Evolutionary conservation across 2,329 filamentous ascomycete genomes (phyloP).

Genomic region (Diplodia mutila): DNA sequence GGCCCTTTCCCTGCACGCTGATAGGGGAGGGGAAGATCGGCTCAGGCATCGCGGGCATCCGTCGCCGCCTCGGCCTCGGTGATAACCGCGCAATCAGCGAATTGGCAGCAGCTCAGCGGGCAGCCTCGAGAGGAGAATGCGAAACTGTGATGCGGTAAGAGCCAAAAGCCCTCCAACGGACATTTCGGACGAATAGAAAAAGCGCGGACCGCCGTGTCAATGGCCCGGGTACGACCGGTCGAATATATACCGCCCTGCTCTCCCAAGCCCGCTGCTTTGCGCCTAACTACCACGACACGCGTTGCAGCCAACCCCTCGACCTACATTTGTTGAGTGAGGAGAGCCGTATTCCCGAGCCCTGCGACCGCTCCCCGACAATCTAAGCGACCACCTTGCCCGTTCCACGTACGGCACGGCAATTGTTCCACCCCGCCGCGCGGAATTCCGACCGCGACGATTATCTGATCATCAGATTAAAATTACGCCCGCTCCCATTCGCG

Average conservation of each 20-base stretch:
- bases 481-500: not conserved
- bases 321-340: not conserved
- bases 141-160: not conserved
- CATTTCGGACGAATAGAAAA: not conserved
- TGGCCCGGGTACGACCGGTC: not conserved
- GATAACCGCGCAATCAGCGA: no score
- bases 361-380: not conserved
- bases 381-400: not conserved
- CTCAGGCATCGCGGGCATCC: not conserved
- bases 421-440: not conserved
- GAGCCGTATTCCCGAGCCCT: not conserved
- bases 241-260: not conserved
- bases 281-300: not conserved
- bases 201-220: not conserved
- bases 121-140: not conserved
- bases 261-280: not conserved
- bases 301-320: no score
- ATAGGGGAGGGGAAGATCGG: conserved; percentile 2
- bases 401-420: not conserved
- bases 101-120: not conserved
- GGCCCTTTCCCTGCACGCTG: not conserved
- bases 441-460: conserved; percentile 10
- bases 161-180: not conserved
- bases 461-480: conserved; percentile 25
- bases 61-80: conserved; percentile 6